These are phyloP conservation scores for Vitis amurensis DNA, from an alignment of 164 flowering plant genomes.

Conservation along the genomic window DNA sequence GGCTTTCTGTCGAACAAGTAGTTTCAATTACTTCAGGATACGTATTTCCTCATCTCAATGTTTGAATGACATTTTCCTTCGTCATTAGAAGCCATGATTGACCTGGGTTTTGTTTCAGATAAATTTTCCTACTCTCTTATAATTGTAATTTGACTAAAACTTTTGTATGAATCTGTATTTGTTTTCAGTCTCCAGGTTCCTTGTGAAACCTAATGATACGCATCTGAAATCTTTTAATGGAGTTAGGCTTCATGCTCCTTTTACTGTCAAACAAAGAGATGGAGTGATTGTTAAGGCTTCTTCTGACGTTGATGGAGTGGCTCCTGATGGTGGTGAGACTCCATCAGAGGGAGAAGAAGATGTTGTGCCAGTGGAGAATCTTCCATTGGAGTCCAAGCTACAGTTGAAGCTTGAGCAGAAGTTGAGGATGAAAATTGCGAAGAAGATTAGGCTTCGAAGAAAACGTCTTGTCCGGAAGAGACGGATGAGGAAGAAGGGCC, in stretches of 20 bases:
- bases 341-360: conserved; percentile 34
- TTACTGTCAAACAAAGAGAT: conserved; percentile 11
- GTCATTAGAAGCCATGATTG: no score
- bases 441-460: conserved; percentile 80
- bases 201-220: conserved; percentile 20
- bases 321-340: conserved; percentile 19
- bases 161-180: background rate
- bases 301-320: conserved; percentile 38
- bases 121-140: no score
- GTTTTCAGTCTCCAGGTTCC: conserved; percentile 40
- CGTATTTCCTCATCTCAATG: no score
- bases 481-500: conserved; percentile 84
- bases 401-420: conserved; percentile 60
- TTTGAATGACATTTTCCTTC: no score
- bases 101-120: no score
- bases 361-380: conserved; percentile 54
- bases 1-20: no score
- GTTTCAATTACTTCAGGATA: no score
- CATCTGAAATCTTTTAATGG: conserved; percentile 23
- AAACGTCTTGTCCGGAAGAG: conserved; percentile 81
- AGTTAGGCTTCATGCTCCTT: conserved; percentile 9
- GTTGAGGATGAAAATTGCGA: conserved; percentile 81
- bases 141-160: no score
- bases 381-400: conserved; percentile 80
- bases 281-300: conserved; percentile 31